Evolutionary conservation across 441 rosid genomes (phyloP), one percentile per base, ranked within the genome.

Genomic region (Pelargonium australe): DNA sequence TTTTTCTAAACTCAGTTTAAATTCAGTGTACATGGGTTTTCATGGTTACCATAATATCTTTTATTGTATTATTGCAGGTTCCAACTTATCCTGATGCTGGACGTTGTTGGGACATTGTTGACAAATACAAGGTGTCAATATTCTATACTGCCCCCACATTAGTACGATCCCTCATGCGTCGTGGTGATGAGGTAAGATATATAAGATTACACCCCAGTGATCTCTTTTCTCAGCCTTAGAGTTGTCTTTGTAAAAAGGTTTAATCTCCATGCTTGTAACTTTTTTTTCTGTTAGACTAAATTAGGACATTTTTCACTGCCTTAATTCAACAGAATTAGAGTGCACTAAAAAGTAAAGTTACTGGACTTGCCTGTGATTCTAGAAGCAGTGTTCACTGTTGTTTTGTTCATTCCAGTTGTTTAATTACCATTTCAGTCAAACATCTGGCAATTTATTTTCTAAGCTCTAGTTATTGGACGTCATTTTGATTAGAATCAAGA

Each of bases 151-250:
- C 99, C 44, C 99, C 99, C 5, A 91, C 99, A 8, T 81, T 95
- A 85, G 92, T 95, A 83, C 93, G 99, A 68, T 90, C 97, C 63
- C 98, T 95, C 74, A 95, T 95, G 99, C 97, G 99, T 4, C 97
- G 85, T 10, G 87, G 96, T 63, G 84, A 85, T 66, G 79, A 86
- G 96, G 97, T 80, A 85, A 78, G 83, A 67, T 67, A 19, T 68
- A 72, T 20, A 9, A 20, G 64, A 12, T 61, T 61, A 9, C 40
- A 28, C 7, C 12, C 16, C 55, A 8, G 64, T 9, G 5, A 61
- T 61, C 61, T 55, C 61, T 55, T 16, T 53, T 7, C 8, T 7
- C 19, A 16, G 20, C 61, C 61, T 14, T 16, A 55, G 19, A 16
- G 23, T 14, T 55, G 61, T 55, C 61, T 55, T 16, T 1, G 2